Evolutionary conservation across 768 basidiomycete genomes (phyloP), one percentile per base, ranked within the genome.

Genomic region (Neoboletus magnificus): DNA sequence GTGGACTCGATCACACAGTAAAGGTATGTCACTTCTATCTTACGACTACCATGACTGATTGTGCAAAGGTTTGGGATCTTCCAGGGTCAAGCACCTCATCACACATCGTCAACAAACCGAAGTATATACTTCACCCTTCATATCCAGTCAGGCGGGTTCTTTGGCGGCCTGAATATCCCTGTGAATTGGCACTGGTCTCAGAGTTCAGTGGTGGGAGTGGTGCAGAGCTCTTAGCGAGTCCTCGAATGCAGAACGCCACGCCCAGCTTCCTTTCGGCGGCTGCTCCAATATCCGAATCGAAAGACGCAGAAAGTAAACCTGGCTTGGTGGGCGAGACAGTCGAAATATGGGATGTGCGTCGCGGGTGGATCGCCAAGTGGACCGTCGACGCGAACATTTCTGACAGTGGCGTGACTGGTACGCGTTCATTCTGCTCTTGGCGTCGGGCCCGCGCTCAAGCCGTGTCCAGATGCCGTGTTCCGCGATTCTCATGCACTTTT

Each of bases 291-390:
- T 42, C 43, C 6, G 68, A 68, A 11, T 48, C 48, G 8, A 66
- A 62, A 7, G 61, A 60, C 1, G 46, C 48, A 20, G 60, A 62
- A 2, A 59, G 62, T 4, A 69, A 57, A 27, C 1, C 44, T 18
- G 44, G 57, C 3, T 40, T 41, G 12, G 48, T 62, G 3, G 81
- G 84, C 3, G 86, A 91, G 63, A 74, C 83, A 0, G 77, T 91
- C 30, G 91, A 93, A 62, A 85, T 93, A 23, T 94, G 92, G 92
- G 91, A 94, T 67, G 88, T 89, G 2, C 77, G 91, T 51, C 76
- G 92, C 45, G 81, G 82, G 0, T 90, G 87, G 81, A 78, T 93
- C 47, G 86, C 88, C 6, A 94, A 93, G 71, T 93, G 91, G 87
- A 79, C 81, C 3, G 80, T 92, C 12, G 79, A 76, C 22, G 82